Percentiles rank a stretch among this genome's conserved stretches.
Evolutionary conservation across 495 filamentous ascomycete species (phyloP).

Genomic region (Lasiosphaeria ovina): DNA sequence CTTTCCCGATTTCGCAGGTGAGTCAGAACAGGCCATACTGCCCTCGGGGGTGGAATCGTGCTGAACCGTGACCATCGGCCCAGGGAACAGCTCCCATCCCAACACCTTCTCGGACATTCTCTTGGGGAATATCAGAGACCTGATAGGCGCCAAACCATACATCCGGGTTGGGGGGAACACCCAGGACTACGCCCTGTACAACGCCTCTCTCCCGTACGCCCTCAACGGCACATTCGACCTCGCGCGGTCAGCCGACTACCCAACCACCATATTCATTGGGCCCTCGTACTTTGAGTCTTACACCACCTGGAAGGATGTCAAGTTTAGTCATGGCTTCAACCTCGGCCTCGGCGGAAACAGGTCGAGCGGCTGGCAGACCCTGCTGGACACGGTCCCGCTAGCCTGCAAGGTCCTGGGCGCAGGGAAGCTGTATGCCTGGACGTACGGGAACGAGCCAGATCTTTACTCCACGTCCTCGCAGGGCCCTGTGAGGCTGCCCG

Average conservation of each 20-base stretch:
- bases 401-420: constrained; percentile 58
- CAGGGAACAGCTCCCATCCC: constrained; percentile 49
- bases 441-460: constrained; percentile 69
- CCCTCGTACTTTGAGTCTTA: constrained; percentile 67
- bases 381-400: constrained; percentile 54
- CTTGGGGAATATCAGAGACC: constrained; percentile 47
- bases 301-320: constrained; percentile 52
- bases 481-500: constrained; percentile 49
- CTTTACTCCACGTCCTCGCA: constrained; percentile 56
- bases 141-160: constrained; percentile 53
- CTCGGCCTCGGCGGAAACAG: constrained; percentile 56
- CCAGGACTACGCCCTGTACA: constrained; percentile 61
- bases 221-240: constrained; percentile 55
- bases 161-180: constrained; percentile 63
- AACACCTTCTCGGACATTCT: constrained; percentile 60
- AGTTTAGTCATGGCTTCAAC: constrained; percentile 65
- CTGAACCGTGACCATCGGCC: neutral
- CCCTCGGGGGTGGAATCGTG: neutral
- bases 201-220: constrained; percentile 50
- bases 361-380: constrained; percentile 48
- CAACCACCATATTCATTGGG: constrained; percentile 59
- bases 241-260: constrained; percentile 56
- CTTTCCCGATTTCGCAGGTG: constrained; percentile 63
- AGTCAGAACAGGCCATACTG: constrained; percentile 26
- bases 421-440: constrained; percentile 55